Base-by-base conservation (phyloP, 2,329 filamentous ascomycete genomes). In the Paecilomyces dactylethromorphus region DNA sequence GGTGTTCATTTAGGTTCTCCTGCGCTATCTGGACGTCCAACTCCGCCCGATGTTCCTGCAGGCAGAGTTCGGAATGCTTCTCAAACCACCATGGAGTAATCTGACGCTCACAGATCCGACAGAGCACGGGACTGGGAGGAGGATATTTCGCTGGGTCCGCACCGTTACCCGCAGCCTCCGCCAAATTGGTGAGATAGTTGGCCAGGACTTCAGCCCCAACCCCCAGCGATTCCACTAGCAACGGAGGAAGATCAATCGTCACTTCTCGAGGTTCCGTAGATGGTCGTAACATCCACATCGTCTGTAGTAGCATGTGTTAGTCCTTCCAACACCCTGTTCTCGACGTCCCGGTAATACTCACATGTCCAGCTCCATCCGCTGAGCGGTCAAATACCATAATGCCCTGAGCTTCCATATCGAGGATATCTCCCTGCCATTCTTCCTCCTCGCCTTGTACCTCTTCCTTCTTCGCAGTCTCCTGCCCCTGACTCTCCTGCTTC, bases 41-140 rank as follows among this genome's bases (percentile, higher is more conserved):
- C 72, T 99, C 94, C 0, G 94, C 93, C 56, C 90, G 88, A 71
- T 99, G 94, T 72, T 99, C 94, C 71, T 97, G 92, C 58, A 97
- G 81, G 70, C 94, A 99, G 21, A 97, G 79, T 68, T 99, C 95
- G 1, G 93, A 96, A 72, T 99, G 94, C 74, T 97, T 99, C 76
- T 99, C 94, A 67, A 99, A 99, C 95, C 94, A 99, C 94, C 94
- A 99, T 0, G 93, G 92, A 3, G 91, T 91, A 61, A 99, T 97
- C 62, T 97, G 91, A 57, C 94, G 90, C 72, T 99, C 94, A 74
- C 94, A 99, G 58, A 99, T 97, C 56, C 94, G 91, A 74, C 94
- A 99, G 15, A 99, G 84, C 3, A 97, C 89, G 0, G 92, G 91
- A 11, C 87, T 81, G 0, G 93, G 92, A 2, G 91, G 91, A 10